Evolutionary conservation across 2,329 filamentous ascomycete species (phyloP), one percentile per base, ranked within the genome.

Genomic region (Tolypocladium paradoxum): DNA sequence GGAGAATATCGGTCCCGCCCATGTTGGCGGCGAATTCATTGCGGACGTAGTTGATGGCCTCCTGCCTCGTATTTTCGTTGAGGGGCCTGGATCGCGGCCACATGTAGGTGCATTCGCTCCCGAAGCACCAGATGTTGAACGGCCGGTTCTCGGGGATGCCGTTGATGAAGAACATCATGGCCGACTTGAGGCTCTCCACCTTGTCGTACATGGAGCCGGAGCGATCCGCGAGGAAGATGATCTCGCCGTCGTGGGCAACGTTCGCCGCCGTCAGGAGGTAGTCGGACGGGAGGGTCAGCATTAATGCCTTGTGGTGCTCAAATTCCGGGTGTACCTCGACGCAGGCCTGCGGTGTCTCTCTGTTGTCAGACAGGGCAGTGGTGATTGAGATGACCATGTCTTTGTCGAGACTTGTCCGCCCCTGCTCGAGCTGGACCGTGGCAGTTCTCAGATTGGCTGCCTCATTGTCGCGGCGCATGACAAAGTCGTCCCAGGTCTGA

Each of bases 111-210:
- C 14, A 53, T 0, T 27, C 18, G 27, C 33, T 34, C 6, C 54
- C 54, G 31, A 55, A 55, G 7, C 74, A 78, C 65, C 77, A 82
- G 54, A 84, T 76, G 77, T 56, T 56, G 40, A 56, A 56, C 16
- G 22, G 49, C 4, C 37, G 22, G 20, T 50, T 38, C 24, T 16
- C 11, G 4, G 55, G 80, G n/a, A 84, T 66, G 0, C 78, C 81
- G 58, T 81, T 82, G 24, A 84, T 61, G 59, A 83, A 83, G 37
- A 82, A 72, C 27, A 71, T 71, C 55, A 84, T 68, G 4, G 80
- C 78, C 11, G 74, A 68, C 46, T 71, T 65, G 5, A 79, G 67
- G 0, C 76, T 68, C 1, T 50, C 53, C 7, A 82, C 81, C 47
- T 76, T 78, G 36, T 64, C 62, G 4, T 38, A 5, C 71, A 78